Conservation (phyloP, 805 yeast genomes). For the Yarrowia osloensis region DNA sequence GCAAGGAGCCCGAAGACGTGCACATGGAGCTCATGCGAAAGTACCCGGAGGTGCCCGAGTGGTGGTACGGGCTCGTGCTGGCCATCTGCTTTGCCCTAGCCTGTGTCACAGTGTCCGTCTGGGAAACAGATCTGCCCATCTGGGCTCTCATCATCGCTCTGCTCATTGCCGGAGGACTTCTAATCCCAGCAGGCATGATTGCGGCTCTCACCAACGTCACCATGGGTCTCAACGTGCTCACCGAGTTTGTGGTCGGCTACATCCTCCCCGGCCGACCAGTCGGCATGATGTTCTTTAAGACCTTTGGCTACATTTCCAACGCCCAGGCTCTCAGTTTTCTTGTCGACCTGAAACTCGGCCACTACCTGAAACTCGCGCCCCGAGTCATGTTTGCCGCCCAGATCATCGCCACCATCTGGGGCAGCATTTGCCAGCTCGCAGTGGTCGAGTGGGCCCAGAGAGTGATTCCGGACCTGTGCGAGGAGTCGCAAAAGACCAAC, state of each 20-base stretch:
- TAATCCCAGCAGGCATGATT: conserved; percentile 63
- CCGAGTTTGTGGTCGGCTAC: conserved; percentile 67
- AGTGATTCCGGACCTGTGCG: conserved; percentile 49
- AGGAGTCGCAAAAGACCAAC: conserved; percentile 46
- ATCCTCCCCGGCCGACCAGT: conserved; percentile 62
- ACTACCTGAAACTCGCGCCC: conserved; percentile 66
- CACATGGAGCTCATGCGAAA: conserved; percentile 58
- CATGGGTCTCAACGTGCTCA: conserved; percentile 61
- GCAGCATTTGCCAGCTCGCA: conserved; percentile 48
- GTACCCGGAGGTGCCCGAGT: conserved; percentile 63
- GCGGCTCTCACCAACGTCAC: conserved; percentile 62
- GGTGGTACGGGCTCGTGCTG: conserved; percentile 51
- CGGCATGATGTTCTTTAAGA: conserved; percentile 64
- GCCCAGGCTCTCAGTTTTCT: conserved; percentile 57
- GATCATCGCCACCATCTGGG: conserved; percentile 50
- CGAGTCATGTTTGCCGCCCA: conserved; percentile 58
- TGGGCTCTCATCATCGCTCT: conserved; percentile 63
- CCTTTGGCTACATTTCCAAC: conserved; percentile 57
- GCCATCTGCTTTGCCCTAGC: conserved; percentile 49
- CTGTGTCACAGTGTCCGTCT: conserved; percentile 46
- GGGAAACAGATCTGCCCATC: conserved; percentile 55
- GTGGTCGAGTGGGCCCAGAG: conserved; percentile 49
- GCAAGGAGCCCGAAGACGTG: conserved; percentile 50
- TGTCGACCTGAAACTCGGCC: conserved; percentile 62
- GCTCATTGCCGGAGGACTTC: conserved; percentile 53